Evolutionary conservation across 805 yeast genomes (phyloP).

Genomic region (Candida montana): DNA sequence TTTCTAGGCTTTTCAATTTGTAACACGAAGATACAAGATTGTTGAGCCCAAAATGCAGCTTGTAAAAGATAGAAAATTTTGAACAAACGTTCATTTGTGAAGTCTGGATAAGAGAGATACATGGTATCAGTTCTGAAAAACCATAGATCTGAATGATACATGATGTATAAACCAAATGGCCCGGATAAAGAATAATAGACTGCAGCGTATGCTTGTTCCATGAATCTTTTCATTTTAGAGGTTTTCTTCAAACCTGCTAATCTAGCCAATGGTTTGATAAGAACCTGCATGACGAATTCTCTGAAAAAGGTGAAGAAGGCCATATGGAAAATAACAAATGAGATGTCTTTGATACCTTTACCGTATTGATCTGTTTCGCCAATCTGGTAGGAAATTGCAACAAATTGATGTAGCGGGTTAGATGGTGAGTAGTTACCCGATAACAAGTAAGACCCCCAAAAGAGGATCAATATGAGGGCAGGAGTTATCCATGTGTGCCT

Average conservation of each 20-base stretch:
- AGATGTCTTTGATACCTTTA: conserved; percentile 80
- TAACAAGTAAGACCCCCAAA: conserved; percentile 41
- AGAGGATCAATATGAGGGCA: conserved; percentile 38
- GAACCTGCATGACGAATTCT: conserved; percentile 82
- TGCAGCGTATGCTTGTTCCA: conserved; percentile 88
- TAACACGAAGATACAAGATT: conserved; percentile 72
- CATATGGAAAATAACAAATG: conserved; percentile 75
- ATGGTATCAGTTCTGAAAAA: conserved; percentile 79
- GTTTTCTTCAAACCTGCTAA: conserved; percentile 41
- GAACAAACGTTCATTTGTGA: conserved; percentile 59
- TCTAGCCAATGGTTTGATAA: conserved; percentile 68
- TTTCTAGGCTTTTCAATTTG: conserved; percentile 94
- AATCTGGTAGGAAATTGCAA: conserved; percentile 59
- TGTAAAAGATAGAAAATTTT: conserved; percentile 84
- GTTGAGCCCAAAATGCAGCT: conserved; percentile 98
- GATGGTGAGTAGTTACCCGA: conserved; percentile 53
- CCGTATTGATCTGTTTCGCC: conserved; percentile 68
- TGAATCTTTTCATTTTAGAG: conserved; percentile 68
- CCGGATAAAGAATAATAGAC: conserved; percentile 77
- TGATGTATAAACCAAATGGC: conserved; percentile 84
- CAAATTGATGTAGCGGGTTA: conserved; percentile 59
- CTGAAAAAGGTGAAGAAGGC: conserved; percentile 84
- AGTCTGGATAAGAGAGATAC: conserved; percentile 80
- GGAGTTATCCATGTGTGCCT: conserved; percentile 72
- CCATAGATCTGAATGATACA: conserved; percentile 85